A percentile compares a stretch with the other conserved stretches of the same genome.
These are phyloP conservation scores for Cyclotella sp. DNA, from an alignment of 108 stramenopile species.

Conservation along the genomic window DNA sequence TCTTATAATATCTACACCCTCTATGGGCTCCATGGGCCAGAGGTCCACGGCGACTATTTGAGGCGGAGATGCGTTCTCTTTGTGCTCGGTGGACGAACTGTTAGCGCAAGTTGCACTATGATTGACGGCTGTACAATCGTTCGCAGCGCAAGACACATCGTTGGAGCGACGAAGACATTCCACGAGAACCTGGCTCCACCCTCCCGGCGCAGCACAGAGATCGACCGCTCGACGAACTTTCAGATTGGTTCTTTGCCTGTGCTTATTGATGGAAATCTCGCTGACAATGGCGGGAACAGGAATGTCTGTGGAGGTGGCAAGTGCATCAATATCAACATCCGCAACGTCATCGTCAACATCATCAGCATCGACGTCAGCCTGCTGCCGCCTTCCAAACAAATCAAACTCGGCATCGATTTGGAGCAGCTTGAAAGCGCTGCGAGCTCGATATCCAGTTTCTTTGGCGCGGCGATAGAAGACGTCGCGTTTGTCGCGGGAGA, in stretches of 20 bases:
- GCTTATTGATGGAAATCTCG: no score
- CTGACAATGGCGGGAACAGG: no score
- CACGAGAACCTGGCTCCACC: constrained; percentile 95
- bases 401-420: constrained; percentile 97
- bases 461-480: constrained; percentile 98
- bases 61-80: constrained; percentile 7
- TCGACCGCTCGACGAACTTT: constrained; percentile 85
- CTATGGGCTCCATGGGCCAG: constrained; percentile 97
- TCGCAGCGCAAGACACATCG: neutral
- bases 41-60: constrained; percentile 95
- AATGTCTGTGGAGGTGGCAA: constrained; percentile 1
- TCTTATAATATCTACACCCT: constrained; percentile 89
- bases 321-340: neutral
- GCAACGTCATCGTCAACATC: constrained; percentile 2
- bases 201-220: constrained; percentile 98
- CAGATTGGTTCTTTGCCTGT: constrained; percentile 11
- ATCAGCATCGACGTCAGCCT: neutral
- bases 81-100: neutral
- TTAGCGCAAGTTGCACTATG: no score
- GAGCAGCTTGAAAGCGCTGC: constrained; percentile 97
- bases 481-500: constrained; percentile 96
- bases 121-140: no score
- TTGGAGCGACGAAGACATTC: constrained; percentile 49
- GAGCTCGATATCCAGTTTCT: constrained; percentile 94
- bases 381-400: constrained; percentile 64